Percentiles rank a stretch among this genome's conserved stretches.
Conservation (phyloP, 106 monocot species). For the Dendrobium nobile region DNA sequence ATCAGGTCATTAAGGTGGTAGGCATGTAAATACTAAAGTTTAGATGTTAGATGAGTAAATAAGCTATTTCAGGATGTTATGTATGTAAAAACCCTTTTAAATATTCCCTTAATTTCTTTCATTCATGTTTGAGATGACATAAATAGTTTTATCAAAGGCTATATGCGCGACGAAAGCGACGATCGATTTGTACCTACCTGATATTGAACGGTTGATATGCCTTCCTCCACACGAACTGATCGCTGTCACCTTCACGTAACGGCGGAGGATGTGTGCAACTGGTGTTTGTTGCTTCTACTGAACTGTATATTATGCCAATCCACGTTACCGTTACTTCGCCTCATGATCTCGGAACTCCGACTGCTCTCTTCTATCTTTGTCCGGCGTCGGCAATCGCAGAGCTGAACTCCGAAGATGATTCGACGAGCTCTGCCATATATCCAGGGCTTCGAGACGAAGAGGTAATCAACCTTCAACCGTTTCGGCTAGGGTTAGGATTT, state of each 20-base stretch:
- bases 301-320: no score
- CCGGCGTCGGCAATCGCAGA: neutral
- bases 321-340: neutral
- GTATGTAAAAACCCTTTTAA: no score
- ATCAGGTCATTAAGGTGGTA: no score
- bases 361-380: neutral
- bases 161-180: no score
- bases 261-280: neutral
- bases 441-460: neutral
- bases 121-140: no score
- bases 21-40: no score
- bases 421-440: neutral
- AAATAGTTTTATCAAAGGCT: no score
- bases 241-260: neutral
- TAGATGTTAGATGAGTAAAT: no score
- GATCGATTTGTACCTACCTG: no score
- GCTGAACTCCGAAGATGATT: neutral
- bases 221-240: neutral
- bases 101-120: no score
- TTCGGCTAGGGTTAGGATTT: neutral
- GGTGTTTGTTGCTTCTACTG: no score
- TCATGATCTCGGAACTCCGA: neutral
- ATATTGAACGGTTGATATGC: neutral
- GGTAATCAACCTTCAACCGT: neutral
- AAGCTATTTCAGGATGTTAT: no score